A percentile compares a stretch with the other conserved stretches of the same genome.
Conservation (phyloP, 441 rosid species). For the Erysimum cheiri region DNA sequence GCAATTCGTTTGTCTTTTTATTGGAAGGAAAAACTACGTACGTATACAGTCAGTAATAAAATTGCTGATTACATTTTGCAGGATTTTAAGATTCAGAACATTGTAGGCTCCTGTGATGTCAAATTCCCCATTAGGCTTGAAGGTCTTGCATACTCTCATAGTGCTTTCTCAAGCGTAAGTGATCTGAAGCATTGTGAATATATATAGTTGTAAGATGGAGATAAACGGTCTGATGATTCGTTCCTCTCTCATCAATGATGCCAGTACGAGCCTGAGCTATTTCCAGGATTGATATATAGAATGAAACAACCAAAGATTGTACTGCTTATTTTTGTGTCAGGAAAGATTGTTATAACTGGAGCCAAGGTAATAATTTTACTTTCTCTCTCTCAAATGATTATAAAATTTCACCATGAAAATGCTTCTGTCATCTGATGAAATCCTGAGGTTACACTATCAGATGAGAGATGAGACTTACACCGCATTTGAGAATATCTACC, state of each 20-base stretch:
- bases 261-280: conserved; percentile 49
- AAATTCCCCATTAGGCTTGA: conserved; percentile 50
- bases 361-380: conserved; percentile 42
- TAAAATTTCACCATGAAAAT: not conserved
- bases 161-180: conserved; percentile 47
- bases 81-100: conserved; percentile 52
- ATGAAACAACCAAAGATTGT: conserved; percentile 49
- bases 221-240: conserved; percentile 27
- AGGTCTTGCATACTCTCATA: conserved; percentile 47
- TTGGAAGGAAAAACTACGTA: not conserved
- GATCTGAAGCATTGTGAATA: conserved; percentile 27
- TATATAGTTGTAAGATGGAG: conserved; percentile 23
- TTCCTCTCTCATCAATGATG: conserved; percentile 22
- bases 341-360: conserved; percentile 50
- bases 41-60: not conserved
- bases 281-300: conserved; percentile 48
- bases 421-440: conserved; percentile 15
- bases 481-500: conserved; percentile 49
- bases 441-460: conserved; percentile 31
- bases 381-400: not conserved
- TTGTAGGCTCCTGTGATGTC: conserved; percentile 49
- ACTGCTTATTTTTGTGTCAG: conserved; percentile 47
- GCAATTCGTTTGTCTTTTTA: not conserved
- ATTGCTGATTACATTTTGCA: not conserved
- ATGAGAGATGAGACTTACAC: conserved; percentile 46